Evolutionary conservation across 495 filamentous ascomycete species (phyloP), one percentile per base, ranked within the genome.

Genomic region (Venustampulla echinocandica): DNA sequence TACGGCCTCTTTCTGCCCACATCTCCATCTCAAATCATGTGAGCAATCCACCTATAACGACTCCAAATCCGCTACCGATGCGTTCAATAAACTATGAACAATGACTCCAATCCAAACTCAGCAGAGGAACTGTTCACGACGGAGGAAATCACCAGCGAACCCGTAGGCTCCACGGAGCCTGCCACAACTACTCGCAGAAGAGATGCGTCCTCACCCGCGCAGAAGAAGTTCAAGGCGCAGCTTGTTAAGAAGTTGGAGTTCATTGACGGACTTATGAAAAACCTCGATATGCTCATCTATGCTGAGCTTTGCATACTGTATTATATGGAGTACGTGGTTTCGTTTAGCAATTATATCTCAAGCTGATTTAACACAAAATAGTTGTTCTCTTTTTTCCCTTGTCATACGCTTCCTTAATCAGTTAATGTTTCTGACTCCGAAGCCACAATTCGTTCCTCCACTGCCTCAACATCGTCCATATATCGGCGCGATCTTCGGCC

Each of bases 251-350:
- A 75, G 27, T 67, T 70, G 27, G 69, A 80, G 44, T 79, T 85
- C 58, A 73, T 92, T 46, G 80, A 79, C 54, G 70, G 81, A 41
- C 64, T 93, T 24, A 72, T 86, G 55, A 73, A 76, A 47, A 81
- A 78, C 57, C 68, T 94, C 37, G 88, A 95, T 64, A 81, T 82
- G 53, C 47, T 89, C n/a, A 77, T 89, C 23, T 89, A 87, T 59
- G 80, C 80, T 48, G 77, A 94, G 67, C 69, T 93, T 24, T 85
- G 84, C 30, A 75, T 81, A 32, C 55, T 94, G 47, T 95, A 95
- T 66, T 93, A 92, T 62, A 82, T 93, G 77, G 89, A 95, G 89
- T 94, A 68, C 54, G 84, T 34, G 7, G 30, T 15, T 27, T 21
- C 27, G 11, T 21, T n/a, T n/a, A n/a, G n/a, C n/a, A n/a, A n/a